A percentile compares a stretch with the other conserved stretches of the same genome.
These are phyloP conservation scores for Ulvella scutata DNA, from an alignment of 139 green algal species.

Conservation along the genomic window DNA sequence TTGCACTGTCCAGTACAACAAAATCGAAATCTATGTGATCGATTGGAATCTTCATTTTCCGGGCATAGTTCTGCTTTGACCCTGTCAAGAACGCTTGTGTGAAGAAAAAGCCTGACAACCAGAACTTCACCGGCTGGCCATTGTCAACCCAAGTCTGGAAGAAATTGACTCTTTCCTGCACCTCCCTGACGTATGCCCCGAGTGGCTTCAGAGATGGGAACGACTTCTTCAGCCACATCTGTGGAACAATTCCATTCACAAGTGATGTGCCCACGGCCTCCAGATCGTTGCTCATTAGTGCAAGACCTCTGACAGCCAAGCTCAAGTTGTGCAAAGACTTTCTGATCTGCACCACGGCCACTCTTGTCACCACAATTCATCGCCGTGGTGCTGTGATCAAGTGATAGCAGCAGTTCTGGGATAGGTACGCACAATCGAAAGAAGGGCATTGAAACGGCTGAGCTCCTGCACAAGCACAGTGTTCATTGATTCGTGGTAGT, in stretches of 20 bases:
- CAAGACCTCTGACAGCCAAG: constrained; percentile 63
- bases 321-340: constrained; percentile 37
- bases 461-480: constrained; percentile 65
- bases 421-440: constrained; percentile 15
- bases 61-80: constrained; percentile 18
- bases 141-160: constrained; percentile 52
- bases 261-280: constrained; percentile 32
- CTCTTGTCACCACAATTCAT: no score
- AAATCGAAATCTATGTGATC: constrained; percentile 76
- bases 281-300: constrained; percentile 61
- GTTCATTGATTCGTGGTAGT: constrained; percentile 74
- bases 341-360: constrained; percentile 27
- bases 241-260: constrained; percentile 44
- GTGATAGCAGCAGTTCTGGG: no score
- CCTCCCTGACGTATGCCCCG: constrained; percentile 53
- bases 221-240: constrained; percentile 43
- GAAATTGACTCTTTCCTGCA: constrained; percentile 42
- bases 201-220: constrained; percentile 66
- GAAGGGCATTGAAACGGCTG: constrained; percentile 51
- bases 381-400: no score
- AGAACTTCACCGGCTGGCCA: constrained; percentile 47
- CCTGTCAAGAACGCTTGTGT: constrained; percentile 74
- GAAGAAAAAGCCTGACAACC: constrained; percentile 77
- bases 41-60: constrained; percentile 35
- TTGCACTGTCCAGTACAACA: constrained; percentile 28